A percentile compares a stretch with the other conserved stretches of the same genome.
Evolutionary conservation across 2,329 filamentous ascomycete species (phyloP).

Genomic region (Calonectria multiphialidica): DNA sequence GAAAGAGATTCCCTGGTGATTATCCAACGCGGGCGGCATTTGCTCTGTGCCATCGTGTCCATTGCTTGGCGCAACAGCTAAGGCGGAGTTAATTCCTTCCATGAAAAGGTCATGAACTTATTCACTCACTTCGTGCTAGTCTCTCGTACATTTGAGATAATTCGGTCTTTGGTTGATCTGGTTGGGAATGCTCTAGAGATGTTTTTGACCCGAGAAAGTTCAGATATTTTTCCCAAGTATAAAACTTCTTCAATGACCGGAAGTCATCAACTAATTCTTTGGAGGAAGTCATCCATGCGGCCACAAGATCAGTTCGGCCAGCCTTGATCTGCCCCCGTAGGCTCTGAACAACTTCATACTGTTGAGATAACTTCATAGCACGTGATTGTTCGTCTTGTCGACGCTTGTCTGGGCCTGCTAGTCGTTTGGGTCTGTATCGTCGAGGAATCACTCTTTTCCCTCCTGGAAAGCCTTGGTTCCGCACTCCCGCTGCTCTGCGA

Average conservation of each 20-base stretch:
- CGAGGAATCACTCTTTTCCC: constrained; percentile 48
- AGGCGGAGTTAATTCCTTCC: background rate
- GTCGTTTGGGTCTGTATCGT: constrained; percentile 59
- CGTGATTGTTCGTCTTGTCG: constrained; percentile 58
- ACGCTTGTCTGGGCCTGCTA: constrained; percentile 59
- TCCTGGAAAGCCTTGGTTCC: constrained; percentile 19
- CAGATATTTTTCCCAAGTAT: constrained; percentile 75
- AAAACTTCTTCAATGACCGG: constrained; percentile 72
- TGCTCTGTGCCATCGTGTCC: constrained; percentile 37
- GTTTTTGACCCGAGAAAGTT: constrained; percentile 62
- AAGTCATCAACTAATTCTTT: constrained; percentile 73
- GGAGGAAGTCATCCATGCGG: constrained; percentile 69
- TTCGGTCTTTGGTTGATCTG: constrained; percentile 53
- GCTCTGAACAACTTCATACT: constrained; percentile 59
- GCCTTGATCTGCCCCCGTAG: constrained; percentile 56
- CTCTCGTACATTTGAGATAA: constrained; percentile 68
- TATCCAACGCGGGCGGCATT: constrained; percentile 51
- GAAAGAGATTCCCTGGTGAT: constrained; percentile 84
- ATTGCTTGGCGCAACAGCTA: constrained; percentile 49
- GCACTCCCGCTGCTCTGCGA: constrained; percentile 23
- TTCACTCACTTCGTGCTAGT: constrained; percentile 63
- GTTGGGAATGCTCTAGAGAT: constrained; percentile 33
- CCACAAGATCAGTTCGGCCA: constrained; percentile 58
- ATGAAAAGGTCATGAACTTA: background rate
- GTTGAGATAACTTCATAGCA: constrained; percentile 52